A percentile compares a stretch with the other conserved stretches of the same genome.
Evolutionary conservation across 768 basidiomycete species (phyloP).

Genomic region (Leccinum truebloodii): DNA sequence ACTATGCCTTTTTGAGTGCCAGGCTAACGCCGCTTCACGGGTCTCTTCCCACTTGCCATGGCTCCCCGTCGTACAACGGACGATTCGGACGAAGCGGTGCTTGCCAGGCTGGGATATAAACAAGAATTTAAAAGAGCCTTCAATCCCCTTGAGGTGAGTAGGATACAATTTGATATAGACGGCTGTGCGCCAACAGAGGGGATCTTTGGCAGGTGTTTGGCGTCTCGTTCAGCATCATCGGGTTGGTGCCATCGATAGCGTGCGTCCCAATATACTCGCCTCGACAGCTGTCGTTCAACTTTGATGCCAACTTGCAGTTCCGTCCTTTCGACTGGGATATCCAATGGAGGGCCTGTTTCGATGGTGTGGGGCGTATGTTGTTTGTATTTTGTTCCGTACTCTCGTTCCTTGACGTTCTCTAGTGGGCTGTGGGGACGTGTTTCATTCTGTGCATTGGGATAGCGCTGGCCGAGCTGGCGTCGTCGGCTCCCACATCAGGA

Average conservation of each 20-base stretch:
- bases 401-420: background rate
- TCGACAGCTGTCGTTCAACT: background rate
- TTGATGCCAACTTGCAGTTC: conserved; percentile 31
- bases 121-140: conserved; percentile 37
- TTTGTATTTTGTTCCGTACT: background rate
- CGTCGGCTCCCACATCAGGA: conserved; percentile 41
- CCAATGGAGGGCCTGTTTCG: conserved; percentile 47
- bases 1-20: background rate
- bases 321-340: conserved; percentile 43
- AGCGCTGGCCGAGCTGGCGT: conserved; percentile 39
- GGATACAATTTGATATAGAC: background rate
- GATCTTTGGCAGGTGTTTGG: conserved; percentile 56
- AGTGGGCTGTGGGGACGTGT: conserved; percentile 38
- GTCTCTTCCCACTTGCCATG: conserved; percentile 1
- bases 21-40: too few species aligned
- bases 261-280: conserved; percentile 31
- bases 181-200: background rate
- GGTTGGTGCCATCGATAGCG: conserved; percentile 63
- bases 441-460: conserved; percentile 40
- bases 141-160: conserved; percentile 28
- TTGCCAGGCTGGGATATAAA: conserved; percentile 34
- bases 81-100: conserved; percentile 28
- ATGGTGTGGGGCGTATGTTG: conserved; percentile 44
- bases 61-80: background rate
- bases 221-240: conserved; percentile 68